Percentiles rank a stretch among this genome's conserved stretches.
Conservation (phyloP, 805 yeast genomes). For the Saccharomyces eubayanus region DNA sequence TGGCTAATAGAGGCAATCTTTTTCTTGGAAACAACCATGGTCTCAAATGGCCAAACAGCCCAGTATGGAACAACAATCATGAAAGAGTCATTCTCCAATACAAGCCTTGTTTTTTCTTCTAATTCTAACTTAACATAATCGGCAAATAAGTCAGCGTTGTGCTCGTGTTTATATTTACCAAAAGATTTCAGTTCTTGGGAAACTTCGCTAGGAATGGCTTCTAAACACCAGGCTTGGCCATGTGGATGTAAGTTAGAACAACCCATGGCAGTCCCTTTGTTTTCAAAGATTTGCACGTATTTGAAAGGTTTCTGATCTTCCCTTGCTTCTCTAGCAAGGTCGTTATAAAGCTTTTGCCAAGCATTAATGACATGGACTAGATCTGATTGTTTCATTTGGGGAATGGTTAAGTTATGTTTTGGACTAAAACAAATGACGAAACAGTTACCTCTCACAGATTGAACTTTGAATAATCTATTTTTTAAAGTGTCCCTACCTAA, state of each 20-base stretch:
- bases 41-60: constrained; percentile 81
- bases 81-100: constrained; percentile 53
- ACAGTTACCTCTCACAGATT: constrained; percentile 59
- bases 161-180: constrained; percentile 37
- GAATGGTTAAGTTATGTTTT: constrained; percentile 56
- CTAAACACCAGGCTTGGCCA: constrained; percentile 75
- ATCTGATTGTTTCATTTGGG: constrained; percentile 44
- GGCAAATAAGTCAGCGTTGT: constrained; percentile 45
- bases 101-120: constrained; percentile 42
- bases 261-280: constrained; percentile 75
- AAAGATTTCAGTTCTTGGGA: constrained; percentile 47
- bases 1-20: constrained; percentile 44
- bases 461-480: constrained; percentile 41
- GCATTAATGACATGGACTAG: constrained; percentile 45
- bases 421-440: constrained; percentile 68
- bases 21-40: constrained; percentile 50
- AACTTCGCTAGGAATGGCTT: constrained; percentile 58
- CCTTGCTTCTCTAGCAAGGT: constrained; percentile 34
- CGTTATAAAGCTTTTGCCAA: constrained; percentile 49
- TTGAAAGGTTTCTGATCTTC: constrained; percentile 38
- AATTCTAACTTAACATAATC: constrained; percentile 56
- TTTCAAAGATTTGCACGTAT: constrained; percentile 67
- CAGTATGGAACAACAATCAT: constrained; percentile 68
- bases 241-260: constrained; percentile 79
- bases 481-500: constrained; percentile 26